Conservation (phyloP, 1,284 basidiomycete species). For the Ceraceosorus bombacis region DNA sequence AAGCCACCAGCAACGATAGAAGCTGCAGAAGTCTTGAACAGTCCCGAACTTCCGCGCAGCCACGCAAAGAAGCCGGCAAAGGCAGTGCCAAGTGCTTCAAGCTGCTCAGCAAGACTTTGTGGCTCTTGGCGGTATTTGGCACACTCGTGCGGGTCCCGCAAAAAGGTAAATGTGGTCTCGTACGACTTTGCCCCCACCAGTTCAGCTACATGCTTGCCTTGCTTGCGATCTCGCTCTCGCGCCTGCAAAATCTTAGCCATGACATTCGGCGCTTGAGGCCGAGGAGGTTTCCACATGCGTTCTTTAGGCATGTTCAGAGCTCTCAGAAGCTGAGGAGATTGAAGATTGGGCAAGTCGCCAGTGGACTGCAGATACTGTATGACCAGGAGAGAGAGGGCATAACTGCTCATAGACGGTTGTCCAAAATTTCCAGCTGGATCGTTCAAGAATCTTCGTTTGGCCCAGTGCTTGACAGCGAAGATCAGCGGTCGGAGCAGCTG, state of each 20-base stretch:
- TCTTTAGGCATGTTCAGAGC: conserved; percentile 13
- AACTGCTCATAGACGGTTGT: conserved; percentile 27
- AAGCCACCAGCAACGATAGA: background rate
- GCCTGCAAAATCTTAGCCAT: background rate
- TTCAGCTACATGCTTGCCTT: background rate
- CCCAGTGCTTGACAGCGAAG: conserved; percentile 38
- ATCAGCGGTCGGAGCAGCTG: conserved; percentile 30
- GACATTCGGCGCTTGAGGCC: no score
- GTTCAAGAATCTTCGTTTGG: conserved; percentile 26
- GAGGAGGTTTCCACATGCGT: conserved; percentile 22
- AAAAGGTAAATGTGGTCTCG: background rate
- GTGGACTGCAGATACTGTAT: conserved; percentile 44
- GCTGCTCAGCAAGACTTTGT: background rate
- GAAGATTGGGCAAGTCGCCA: conserved; percentile 46
- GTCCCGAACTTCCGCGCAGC: background rate
- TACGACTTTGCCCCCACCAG: background rate
- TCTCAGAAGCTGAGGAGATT: conserved; percentile 32
- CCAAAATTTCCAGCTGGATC: conserved; percentile 30
- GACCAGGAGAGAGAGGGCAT: conserved; percentile 37
- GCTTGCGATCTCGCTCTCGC: background rate
- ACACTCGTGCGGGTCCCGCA: background rate
- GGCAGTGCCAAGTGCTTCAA: background rate
- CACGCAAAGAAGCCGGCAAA: background rate
- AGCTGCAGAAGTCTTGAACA: background rate
- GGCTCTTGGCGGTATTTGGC: background rate